Conservation (phyloP, 192 early-diverging fungal species). For the Chytriomyces confervae region DNA sequence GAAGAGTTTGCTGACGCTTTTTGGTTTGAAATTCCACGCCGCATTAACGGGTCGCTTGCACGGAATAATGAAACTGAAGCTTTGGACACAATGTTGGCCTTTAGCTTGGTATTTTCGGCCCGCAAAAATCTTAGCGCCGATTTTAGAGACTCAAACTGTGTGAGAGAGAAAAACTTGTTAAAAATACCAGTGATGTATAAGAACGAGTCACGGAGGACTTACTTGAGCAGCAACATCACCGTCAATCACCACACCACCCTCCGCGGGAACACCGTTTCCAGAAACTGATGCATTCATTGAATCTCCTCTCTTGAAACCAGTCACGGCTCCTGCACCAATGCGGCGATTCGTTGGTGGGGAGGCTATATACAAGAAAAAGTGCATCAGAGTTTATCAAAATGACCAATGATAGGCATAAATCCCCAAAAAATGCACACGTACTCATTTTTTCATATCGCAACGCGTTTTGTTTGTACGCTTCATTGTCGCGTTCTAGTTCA, state of each 20-base stretch:
- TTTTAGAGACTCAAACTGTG: constrained; percentile 72
- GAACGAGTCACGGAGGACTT: constrained; percentile 24
- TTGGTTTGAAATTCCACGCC: constrained; percentile 24
- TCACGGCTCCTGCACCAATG: constrained; percentile 41
- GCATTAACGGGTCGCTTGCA: constrained; percentile 50
- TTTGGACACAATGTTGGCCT: constrained; percentile 58
- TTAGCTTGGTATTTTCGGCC: constrained; percentile 82
- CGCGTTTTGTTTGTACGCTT: constrained; percentile 28
- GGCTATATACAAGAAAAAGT: background rate
- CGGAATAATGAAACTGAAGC: constrained; percentile 40
- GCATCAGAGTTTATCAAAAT: constrained; percentile 29
- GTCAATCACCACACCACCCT: constrained; percentile 42
- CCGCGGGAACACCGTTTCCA: background rate
- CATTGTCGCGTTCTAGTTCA: constrained; percentile 31
- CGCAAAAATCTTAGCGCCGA: constrained; percentile 77
- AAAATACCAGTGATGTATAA: constrained; percentile 26
- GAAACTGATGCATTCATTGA: too few relatives aligned
- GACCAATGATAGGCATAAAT: background rate
- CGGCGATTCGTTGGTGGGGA: constrained; percentile 32
- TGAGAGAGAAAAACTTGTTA: constrained; percentile 13
- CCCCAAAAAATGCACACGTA: background rate
- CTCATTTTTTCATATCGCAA: constrained; percentile 39
- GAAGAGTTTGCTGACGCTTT: constrained; percentile 1
- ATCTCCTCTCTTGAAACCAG: constrained; percentile 5
- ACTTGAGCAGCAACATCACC: constrained; percentile 41